These are phyloP conservation scores for Vigna reflexopilosa DNA, from an alignment of 306 rosid genomes.

Conservation along the genomic window DNA sequence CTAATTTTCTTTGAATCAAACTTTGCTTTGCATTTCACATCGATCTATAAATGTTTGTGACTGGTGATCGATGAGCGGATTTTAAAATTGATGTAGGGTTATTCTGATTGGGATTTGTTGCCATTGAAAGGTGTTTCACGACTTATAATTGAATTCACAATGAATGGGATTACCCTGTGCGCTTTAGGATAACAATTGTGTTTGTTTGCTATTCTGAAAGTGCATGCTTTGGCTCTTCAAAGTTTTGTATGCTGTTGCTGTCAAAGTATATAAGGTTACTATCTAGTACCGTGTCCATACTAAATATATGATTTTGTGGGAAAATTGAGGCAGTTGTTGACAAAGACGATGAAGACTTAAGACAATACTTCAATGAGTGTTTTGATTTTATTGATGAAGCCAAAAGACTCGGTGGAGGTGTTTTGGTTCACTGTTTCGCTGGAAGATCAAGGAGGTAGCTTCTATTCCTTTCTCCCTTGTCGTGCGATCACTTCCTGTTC, in stretches of 20 bases:
- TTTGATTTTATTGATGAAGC: constrained; percentile 77
- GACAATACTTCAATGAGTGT: constrained; percentile 73
- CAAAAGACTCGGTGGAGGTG: constrained; percentile 70
- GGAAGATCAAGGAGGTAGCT: constrained; percentile 91
- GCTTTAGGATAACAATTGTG: background rate
- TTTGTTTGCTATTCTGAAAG: constrained; percentile 9
- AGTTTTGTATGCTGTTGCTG: constrained; percentile 10
- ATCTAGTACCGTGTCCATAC: constrained; percentile 39
- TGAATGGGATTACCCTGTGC: background rate
- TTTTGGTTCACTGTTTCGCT: constrained; percentile 83
- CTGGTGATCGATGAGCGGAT: background rate
- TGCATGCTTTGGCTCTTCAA: background rate
- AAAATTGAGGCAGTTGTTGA: constrained; percentile 71
- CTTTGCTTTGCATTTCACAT: background rate
- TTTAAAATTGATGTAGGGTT: background rate
- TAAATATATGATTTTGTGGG: constrained; percentile 48
- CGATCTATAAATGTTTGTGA: background rate
- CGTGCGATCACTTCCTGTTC: background rate
- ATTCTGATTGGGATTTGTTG: constrained; percentile 12
- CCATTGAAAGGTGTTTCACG: constrained; percentile 1
- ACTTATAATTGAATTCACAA: background rate
- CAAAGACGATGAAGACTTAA: constrained; percentile 56
- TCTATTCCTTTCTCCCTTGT: constrained; percentile 35
- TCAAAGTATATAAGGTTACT: constrained; percentile 7
- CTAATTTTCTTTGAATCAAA: constrained; percentile 26